Conservation (phyloP, 495 filamentous ascomycete genomes). For the Lichenothelia convexa region DNA sequence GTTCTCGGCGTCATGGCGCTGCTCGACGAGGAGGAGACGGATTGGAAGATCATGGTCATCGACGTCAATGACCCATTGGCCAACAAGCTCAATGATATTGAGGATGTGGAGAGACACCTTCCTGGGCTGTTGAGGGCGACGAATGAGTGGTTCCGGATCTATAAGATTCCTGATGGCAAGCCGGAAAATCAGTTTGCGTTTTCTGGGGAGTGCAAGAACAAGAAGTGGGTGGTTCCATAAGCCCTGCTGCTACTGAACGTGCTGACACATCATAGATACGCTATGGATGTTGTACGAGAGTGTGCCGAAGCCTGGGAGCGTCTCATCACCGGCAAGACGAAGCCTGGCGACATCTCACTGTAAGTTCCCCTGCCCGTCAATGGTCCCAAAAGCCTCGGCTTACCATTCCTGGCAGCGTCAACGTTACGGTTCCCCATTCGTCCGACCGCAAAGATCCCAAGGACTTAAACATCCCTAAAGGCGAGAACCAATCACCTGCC, state of each 20-base stretch:
- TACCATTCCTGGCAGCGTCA: slow-evolving; percentile 38
- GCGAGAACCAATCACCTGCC: slow-evolving; percentile 62
- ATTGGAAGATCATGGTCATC: slow-evolving; percentile 99
- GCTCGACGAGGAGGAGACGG: slow-evolving; percentile 97
- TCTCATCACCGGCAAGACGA: slow-evolving; percentile 74
- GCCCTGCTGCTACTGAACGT: not conserved
- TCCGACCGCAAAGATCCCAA: slow-evolving; percentile 42
- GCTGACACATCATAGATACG: slow-evolving; percentile 40
- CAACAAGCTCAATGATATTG: slow-evolving; percentile 91
- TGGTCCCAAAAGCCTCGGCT: not conserved
- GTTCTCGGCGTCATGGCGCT: slow-evolving; percentile 98
- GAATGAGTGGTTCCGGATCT: slow-evolving; percentile 99
- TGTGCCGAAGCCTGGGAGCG: slow-evolving; percentile 95
- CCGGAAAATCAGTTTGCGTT: slow-evolving; percentile 99
- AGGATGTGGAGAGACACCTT: slow-evolving; percentile 97
- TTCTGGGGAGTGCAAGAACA: slow-evolving; percentile 99
- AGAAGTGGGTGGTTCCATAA: slow-evolving; percentile 40
- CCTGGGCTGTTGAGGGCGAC: slow-evolving; percentile 91
- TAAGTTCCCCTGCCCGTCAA: slow-evolving; percentile 31
- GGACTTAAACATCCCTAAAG: slow-evolving; percentile 51
- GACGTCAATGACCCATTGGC: slow-evolving; percentile 96
- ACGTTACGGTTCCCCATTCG: slow-evolving; percentile 54
- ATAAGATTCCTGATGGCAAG: slow-evolving; percentile 99
- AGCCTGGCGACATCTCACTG: slow-evolving; percentile 59
- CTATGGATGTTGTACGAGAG: slow-evolving; percentile 83